Evolutionary conservation across 2,329 filamentous ascomycete species (phyloP).

Genomic region (Zymoseptoria passerinii): DNA sequence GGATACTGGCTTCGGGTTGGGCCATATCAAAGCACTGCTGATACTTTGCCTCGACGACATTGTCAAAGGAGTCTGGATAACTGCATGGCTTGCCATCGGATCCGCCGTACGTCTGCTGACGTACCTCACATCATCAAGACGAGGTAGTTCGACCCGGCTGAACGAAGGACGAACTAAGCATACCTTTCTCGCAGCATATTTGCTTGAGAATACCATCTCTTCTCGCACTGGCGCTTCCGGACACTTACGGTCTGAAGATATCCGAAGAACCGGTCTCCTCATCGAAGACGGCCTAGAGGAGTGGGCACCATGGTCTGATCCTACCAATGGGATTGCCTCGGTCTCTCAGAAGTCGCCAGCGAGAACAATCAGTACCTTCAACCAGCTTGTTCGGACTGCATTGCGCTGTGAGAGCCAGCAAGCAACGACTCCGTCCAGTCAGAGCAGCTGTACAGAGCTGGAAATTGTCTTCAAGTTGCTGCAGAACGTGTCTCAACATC

Average conservation of each 20-base stretch:
- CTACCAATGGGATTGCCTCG: conserved; percentile 8
- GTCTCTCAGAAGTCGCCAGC: conserved; percentile 31
- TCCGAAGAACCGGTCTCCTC: conserved; percentile 42
- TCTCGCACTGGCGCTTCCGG: conserved; percentile 44
- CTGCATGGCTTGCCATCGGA: conserved; percentile 58
- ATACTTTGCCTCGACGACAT: conserved; percentile 55
- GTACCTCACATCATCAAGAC: conserved; percentile 26
- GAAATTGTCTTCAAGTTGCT: conserved; percentile 12
- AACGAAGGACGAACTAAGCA: conserved; percentile 29
- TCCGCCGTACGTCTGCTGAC: conserved; percentile 49
- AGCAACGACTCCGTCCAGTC: background rate
- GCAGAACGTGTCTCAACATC: conserved; percentile 10
- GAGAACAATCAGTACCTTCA: conserved; percentile 44
- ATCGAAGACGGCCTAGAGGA: conserved; percentile 63
- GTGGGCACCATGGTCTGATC: conserved; percentile 63
- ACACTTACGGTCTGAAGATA: conserved; percentile 43
- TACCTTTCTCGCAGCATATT: conserved; percentile 50
- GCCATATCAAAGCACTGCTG: conserved; percentile 37
- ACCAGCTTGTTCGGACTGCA: conserved; percentile 35
- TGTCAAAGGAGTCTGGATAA: conserved; percentile 46
- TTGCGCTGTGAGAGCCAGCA: conserved; percentile 4
- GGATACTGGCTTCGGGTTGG: conserved; percentile 26
- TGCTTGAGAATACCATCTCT: conserved; percentile 53
- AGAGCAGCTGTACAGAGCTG: conserved; percentile 2
- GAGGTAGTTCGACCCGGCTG: conserved; percentile 4